Evolutionary conservation across 108 stramenopile species (phyloP).

Genomic region (Cyclotella sp.): DNA sequence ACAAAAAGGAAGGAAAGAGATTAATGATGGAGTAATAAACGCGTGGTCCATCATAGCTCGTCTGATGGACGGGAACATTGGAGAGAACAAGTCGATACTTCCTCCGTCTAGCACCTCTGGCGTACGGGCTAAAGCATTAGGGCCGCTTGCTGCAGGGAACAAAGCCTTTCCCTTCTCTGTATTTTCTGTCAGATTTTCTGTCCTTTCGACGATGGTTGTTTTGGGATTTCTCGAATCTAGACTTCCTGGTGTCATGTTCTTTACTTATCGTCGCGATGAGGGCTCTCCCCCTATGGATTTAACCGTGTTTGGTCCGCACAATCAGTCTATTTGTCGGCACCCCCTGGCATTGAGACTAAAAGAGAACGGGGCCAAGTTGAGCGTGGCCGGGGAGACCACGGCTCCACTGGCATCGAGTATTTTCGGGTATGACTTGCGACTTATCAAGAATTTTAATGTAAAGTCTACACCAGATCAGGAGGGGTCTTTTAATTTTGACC

Average conservation of each 20-base stretch:
- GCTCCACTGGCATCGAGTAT: slow-evolving; percentile 57
- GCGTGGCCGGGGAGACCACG: slow-evolving; percentile 27
- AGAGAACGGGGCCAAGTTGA: slow-evolving; percentile 54
- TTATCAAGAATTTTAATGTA: slow-evolving; percentile 76
- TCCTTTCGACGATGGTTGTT: slow-evolving; percentile 75
- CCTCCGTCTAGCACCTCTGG: slow-evolving; percentile 25
- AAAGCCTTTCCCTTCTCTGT: slow-evolving; percentile 61
- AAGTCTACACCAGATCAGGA: slow-evolving; percentile 59
- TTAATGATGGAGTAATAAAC: slow-evolving; percentile 58
- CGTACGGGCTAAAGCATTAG: slow-evolving; percentile 38
- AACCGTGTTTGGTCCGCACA: slow-evolving; percentile 74
- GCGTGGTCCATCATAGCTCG: slow-evolving; percentile 59
- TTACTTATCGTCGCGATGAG: slow-evolving; percentile 77
- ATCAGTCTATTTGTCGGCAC: slow-evolving; percentile 69
- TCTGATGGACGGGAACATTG: slow-evolving; percentile 68
- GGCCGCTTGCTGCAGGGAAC: slow-evolving; percentile 21
- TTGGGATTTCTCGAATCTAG: slow-evolving; percentile 83
- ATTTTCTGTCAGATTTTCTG: slow-evolving; percentile 76
- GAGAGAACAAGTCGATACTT: slow-evolving; percentile 54
- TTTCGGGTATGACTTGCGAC: slow-evolving; percentile 83
- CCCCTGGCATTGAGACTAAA: slow-evolving; percentile 74
- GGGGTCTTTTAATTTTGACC: slow-evolving; percentile 65
- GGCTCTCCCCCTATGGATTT: slow-evolving; percentile 74
- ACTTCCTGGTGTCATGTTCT: slow-evolving; percentile 77
- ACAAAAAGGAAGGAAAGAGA: slow-evolving; percentile 63